Base-by-base conservation (phyloP, 2,329 filamentous ascomycete genomes). In the Colletotrichum tamarilloi region DNA sequence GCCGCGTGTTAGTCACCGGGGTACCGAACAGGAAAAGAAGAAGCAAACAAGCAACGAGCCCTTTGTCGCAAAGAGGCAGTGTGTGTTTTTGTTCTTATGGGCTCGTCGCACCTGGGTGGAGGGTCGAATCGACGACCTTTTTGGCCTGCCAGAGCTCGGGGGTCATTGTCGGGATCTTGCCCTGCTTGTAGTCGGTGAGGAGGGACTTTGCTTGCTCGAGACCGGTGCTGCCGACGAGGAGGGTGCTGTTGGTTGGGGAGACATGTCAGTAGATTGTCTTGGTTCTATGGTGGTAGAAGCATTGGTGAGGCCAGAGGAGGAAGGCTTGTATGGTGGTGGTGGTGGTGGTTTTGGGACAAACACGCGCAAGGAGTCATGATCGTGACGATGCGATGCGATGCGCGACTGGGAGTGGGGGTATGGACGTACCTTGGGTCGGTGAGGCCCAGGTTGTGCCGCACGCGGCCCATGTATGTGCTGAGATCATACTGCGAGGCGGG, bases 101-200 rank as follows among this genome's bases (percentile, higher is more conserved):
- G 19, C 30, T 67, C 49, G 62, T 74, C 88, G 77, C 91, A 97
- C 95, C 95, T 76, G 97, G 97, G 82, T 99, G 97, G 76, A 99
- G 85, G 16, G 97, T 99, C 74, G 97, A 96, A 84, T 99, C 97
- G 69, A 98, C 94, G 76, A 98, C 92, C 88, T 98, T 98, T 90
- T 99, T 99, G 57, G 97, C 97, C 75, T 90, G 87, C 97, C 97
- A 99, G 78, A 99, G 85, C 79, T 98, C 94, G 1, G 94, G 92
- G 22, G 92, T 97, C 95, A 98, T 98, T 67, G 90, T 85, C 77
- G 88, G 85, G 74, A 94, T 86, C 83, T 94, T 91, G 77, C 95
- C 95, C 79, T 92, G 91, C 88, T 98, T 98, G 86, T 98, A 99
- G 53, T 92, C 88, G 14, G 93, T 89, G 74, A 99, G 88, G 78